These are phyloP conservation scores for Paracoccidioides brasiliensis DNA, from an alignment of 2,329 filamentous ascomycete species.

Conservation along the genomic window DNA sequence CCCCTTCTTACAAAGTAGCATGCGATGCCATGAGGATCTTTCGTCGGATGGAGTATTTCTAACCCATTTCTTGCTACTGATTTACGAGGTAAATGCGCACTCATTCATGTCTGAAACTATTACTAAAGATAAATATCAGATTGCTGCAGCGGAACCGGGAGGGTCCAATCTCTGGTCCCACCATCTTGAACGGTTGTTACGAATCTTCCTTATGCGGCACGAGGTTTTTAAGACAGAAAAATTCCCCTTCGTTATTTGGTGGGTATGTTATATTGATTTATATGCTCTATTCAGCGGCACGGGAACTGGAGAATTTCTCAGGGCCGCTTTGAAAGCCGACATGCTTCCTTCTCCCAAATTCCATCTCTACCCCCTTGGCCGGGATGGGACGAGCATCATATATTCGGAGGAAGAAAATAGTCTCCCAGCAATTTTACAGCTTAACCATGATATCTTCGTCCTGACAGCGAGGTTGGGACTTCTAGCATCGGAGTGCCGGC, in stretches of 20 bases:
- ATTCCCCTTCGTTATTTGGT: conserved; percentile 42
- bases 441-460: conserved; percentile 34
- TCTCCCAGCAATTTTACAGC: conserved; percentile 29
- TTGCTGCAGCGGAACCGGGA: conserved; percentile 34
- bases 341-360: conserved; percentile 33
- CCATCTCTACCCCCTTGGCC: conserved; percentile 25
- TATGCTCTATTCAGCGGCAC: conserved; percentile 42
- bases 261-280: conserved; percentile 42
- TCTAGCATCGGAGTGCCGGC: conserved; percentile 29
- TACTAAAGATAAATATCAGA: conserved; percentile 17
- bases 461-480: conserved; percentile 35
- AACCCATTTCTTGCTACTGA: conserved; percentile 43
- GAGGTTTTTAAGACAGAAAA: conserved; percentile 33
- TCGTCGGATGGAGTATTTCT: conserved; percentile 44
- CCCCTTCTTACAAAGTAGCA: conserved; percentile 33
- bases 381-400: conserved; percentile 22
- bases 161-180: conserved; percentile 41
- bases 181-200: conserved; percentile 40
- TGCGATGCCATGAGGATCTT: conserved; percentile 38
- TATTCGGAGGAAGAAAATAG: conserved; percentile 26
- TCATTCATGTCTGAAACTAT: not conserved
- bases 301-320: conserved; percentile 39
- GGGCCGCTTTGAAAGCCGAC: conserved; percentile 34
- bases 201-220: conserved; percentile 37
- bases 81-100: conserved; percentile 38